A percentile compares a stretch with the other conserved stretches of the same genome.
phyloP scores from a whole-genome alignment of 208 protist genomes.

The Trypanosoma cruzi region DNA sequence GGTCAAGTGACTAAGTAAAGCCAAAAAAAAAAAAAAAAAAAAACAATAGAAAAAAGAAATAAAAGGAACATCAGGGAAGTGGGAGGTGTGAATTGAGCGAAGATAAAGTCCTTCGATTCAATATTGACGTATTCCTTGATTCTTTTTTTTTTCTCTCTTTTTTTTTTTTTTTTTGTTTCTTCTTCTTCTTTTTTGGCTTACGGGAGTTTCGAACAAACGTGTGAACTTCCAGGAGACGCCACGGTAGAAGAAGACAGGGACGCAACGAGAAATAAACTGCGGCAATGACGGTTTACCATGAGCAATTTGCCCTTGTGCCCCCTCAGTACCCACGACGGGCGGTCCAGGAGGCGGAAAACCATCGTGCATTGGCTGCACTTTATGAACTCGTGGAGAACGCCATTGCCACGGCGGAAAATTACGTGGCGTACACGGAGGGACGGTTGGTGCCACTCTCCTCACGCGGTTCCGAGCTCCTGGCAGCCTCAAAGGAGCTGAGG shows the following conservation, averaged over 20 bases:
- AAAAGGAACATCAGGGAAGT: too few species aligned
- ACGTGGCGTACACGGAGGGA: slow-evolving; percentile 61
- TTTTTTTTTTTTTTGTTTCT: slow-evolving; percentile 1
- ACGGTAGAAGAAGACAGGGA: slow-evolving; percentile 5
- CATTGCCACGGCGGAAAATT: slow-evolving; percentile 74
- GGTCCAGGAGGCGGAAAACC: slow-evolving; percentile 72
- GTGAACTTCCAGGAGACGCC: not conserved
- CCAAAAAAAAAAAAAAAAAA: too few species aligned
- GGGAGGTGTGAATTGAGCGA: too few species aligned
- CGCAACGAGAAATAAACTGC: slow-evolving; percentile 10
- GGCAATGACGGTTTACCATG: slow-evolving; percentile 18
- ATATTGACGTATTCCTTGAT: not conserved
- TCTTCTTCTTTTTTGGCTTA: not conserved
- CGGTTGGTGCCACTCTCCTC: slow-evolving; percentile 54
- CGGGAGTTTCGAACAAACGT: not conserved
- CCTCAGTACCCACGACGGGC: slow-evolving; percentile 61
- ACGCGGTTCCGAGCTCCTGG: slow-evolving; percentile 40
- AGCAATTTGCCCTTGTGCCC: slow-evolving; percentile 35
- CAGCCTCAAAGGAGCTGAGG: slow-evolving; percentile 36
- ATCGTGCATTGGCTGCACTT: slow-evolving; percentile 46
- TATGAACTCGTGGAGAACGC: slow-evolving; percentile 62
- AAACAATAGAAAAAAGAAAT: too few species aligned
- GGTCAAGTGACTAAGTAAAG: too few species aligned
- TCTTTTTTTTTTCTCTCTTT: slow-evolving; percentile 16
- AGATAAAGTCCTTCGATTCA: too few species aligned